Evolutionary conservation across 768 basidiomycete genomes (phyloP).

Genomic region (Suillus cothurnatus): DNA sequence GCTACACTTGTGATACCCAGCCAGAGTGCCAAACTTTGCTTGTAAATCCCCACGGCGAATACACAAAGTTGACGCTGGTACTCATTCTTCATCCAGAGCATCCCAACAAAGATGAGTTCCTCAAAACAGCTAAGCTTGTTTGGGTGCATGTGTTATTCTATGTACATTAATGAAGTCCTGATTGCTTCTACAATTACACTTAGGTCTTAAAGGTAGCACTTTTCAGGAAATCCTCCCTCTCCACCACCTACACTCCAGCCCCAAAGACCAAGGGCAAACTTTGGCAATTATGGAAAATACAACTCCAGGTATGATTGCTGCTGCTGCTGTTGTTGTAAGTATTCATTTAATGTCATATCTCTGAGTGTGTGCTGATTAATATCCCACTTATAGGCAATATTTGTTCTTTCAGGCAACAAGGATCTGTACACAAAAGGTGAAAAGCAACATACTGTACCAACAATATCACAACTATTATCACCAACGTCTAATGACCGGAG

Average conservation of each 20-base stretch:
- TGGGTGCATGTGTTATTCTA: background rate
- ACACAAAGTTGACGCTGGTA: slow-evolving; percentile 10
- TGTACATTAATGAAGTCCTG: background rate
- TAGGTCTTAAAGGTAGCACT: slow-evolving; percentile 1
- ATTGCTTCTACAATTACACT: background rate
- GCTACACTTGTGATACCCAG: background rate
- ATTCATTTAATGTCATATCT: background rate
- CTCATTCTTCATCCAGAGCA: slow-evolving; percentile 1
- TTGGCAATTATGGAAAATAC: slow-evolving; percentile 1
- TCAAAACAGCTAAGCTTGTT: slow-evolving; percentile 4
- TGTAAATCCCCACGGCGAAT: background rate
- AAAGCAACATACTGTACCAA: background rate
- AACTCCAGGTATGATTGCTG: slow-evolving; percentile 5
- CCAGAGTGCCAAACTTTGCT: background rate
- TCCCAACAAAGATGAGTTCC: background rate
- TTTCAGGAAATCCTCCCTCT: slow-evolving; percentile 5
- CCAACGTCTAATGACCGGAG: background rate
- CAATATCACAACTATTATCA: slow-evolving; percentile 9
- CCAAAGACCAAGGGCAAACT: slow-evolving; percentile 8
- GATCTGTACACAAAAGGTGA: background rate
- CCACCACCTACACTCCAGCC: background rate
- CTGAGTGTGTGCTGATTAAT: background rate
- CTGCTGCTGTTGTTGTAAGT: slow-evolving; percentile 11
- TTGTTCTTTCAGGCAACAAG: slow-evolving; percentile 9
- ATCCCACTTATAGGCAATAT: slow-evolving; percentile 6